phyloP scores from a whole-genome alignment of 192 early-diverging fungal species.

The Bifiguratus adelaidae region DNA sequence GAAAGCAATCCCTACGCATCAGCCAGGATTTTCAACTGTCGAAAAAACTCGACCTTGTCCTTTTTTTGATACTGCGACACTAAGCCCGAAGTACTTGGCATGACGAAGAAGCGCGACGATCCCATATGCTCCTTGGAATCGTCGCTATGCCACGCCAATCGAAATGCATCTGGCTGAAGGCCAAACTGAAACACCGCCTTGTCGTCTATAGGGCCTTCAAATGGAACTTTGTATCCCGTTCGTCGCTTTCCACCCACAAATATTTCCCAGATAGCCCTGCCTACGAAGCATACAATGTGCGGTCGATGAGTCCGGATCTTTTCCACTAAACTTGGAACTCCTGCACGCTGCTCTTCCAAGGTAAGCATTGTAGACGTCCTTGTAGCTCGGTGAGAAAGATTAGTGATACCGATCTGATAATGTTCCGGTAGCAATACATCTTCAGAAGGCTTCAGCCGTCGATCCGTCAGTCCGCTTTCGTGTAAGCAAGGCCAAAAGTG shows the following conservation, averaged over 20 bases:
- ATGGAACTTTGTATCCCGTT: constrained; percentile 8
- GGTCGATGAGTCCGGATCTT: constrained; percentile 52
- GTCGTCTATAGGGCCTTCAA: not conserved
- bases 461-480: constrained; percentile 40
- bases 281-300: constrained; percentile 54
- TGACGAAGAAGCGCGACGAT: constrained; percentile 37
- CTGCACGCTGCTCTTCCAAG: constrained; percentile 39
- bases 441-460: constrained; percentile 32
- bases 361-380: constrained; percentile 46
- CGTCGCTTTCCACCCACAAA: constrained; percentile 20
- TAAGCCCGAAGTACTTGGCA: constrained; percentile 65
- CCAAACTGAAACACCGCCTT: constrained; percentile 2
- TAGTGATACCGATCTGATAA: constrained; percentile 54
- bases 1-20: too few relatives aligned
- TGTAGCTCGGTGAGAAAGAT: constrained; percentile 48
- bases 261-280: constrained; percentile 59
- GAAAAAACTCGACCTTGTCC: constrained; percentile 41
- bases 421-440: constrained; percentile 30
- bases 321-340: constrained; percentile 43
- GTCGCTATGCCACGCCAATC: not conserved
- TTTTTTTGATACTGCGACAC: constrained; percentile 47
- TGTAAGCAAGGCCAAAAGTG: constrained; percentile 65
- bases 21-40: not conserved
- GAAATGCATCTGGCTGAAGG: not conserved
- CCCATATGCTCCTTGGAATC: constrained; percentile 7